Base-by-base conservation (phyloP, 106 monocot species). In the Ottelia alismoides region DNA sequence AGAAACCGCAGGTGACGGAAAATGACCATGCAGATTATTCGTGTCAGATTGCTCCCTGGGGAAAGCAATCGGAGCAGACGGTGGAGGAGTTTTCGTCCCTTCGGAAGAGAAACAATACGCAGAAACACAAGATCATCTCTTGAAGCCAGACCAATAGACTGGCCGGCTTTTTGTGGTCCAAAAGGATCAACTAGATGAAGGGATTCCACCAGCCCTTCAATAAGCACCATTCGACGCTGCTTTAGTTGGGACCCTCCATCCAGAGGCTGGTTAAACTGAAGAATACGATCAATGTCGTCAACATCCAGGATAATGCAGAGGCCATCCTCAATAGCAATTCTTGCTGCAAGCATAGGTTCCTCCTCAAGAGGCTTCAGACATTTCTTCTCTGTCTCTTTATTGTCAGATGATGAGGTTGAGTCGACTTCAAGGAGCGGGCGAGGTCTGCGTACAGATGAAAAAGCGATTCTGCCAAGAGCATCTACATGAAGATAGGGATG, bases 401-500 rank as follows among this genome's bases (percentile, higher is more conserved):
- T 25, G 44, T 44, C 21, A 20, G 20, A 12, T 4, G 9, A 10
- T 20, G 43, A 19, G 25, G 52, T 20, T 49, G 28, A 31, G 20
- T 68, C 67, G 28, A 52, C 51, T 32, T 68, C 67, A 31, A 68
- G 51, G 2, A 68, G 58, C 14, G 67, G 58, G 9, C 48, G 80
- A 27, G 65, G 80, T 31, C 80, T 67, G 17, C 72, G 63, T 6
- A 76, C 65, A 11, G 80, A 81, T 61, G 80, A 65, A 44, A 81
- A 75, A 27, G 71, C 64, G 26, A 76, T 31, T 64, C 63, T 66
- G 12, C 80, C 80, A 30, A 72, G 56, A 11, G 72, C 75, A 66
- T 79, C 69, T 57, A 64, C 61, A 20, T 75, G 75, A 56, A 70
- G 79, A 52, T 63, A 69, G 11, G 72, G 53, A 64, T 69, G 84